Percentiles rank a stretch among this genome's conserved stretches.
phyloP scores from a whole-genome alignment of 257 asterid genomes.

The Striga asiatica region DNA sequence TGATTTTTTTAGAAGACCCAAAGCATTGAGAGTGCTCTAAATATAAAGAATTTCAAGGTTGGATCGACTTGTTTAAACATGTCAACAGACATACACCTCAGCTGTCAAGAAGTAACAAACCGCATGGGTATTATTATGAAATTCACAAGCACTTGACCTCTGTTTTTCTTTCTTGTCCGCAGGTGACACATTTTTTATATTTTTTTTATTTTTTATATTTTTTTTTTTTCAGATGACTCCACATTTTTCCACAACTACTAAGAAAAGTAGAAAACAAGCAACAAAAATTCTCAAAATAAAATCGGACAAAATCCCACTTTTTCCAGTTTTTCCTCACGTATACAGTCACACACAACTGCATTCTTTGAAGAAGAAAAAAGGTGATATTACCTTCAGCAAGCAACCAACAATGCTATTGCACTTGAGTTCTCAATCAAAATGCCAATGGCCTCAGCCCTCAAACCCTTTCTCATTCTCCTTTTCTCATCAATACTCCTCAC shows the following conservation, averaged over 20 bases:
- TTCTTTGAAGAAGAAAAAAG: not conserved
- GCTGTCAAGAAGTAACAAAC: no score
- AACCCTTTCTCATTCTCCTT: slow-evolving; percentile 11
- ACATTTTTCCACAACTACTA: slow-evolving; percentile 20
- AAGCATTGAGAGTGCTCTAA: no score
- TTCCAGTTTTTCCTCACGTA: no score
- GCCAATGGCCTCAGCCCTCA: slow-evolving; percentile 14
- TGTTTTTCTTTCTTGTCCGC: slow-evolving; percentile 17
- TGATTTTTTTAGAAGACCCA: no score
- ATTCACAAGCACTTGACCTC: not conserved
- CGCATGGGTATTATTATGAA: slow-evolving; percentile 15
- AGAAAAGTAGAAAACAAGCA: slow-evolving; percentile 4
- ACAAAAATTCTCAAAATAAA: not conserved
- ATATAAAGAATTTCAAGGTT: no score
- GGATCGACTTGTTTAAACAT: no score
- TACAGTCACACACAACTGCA: slow-evolving; percentile 9
- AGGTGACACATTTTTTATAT: slow-evolving; percentile 31
- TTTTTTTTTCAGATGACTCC: slow-evolving; percentile 15
- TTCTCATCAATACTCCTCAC: slow-evolving; percentile 15
- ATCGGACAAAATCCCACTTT: slow-evolving; percentile 7
- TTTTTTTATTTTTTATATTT: no score
- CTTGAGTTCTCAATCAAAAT: slow-evolving; percentile 19
- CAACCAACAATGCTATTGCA: slow-evolving; percentile 18
- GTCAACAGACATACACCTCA: no score
- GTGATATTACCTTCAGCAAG: slow-evolving; percentile 7